These are phyloP conservation scores for Soucietia sequanensis DNA, from an alignment of 805 yeast genomes.

Conservation along the genomic window DNA sequence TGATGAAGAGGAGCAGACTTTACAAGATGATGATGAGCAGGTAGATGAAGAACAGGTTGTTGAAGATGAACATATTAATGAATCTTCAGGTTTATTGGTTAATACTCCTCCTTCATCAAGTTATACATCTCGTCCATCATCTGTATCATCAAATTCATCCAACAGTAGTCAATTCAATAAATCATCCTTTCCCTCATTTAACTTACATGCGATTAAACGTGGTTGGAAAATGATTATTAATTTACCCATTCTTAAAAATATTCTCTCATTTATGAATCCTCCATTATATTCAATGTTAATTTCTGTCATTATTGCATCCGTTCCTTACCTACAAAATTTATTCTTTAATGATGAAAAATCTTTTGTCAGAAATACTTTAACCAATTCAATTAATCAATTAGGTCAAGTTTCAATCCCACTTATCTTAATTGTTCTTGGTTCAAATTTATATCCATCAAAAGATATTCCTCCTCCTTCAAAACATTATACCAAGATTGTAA, in stretches of 20 bases:
- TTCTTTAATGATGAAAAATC: constrained; percentile 55
- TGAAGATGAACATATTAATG: background rate
- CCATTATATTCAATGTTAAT: constrained; percentile 76
- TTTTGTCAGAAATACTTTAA: constrained; percentile 63
- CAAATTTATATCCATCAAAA: constrained; percentile 68
- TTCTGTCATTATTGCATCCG: constrained; percentile 66
- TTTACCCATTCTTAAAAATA: constrained; percentile 11
- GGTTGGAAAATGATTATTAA: constrained; percentile 5
- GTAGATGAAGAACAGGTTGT: constrained; percentile 1
- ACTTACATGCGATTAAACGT: background rate
- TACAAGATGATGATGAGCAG: too few species aligned
- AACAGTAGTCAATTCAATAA: background rate
- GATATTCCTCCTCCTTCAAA: constrained; percentile 67
- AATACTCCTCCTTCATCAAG: background rate
- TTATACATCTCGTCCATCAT: background rate
- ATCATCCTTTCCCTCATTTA: background rate
- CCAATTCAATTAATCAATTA: constrained; percentile 60
- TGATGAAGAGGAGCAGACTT: too few species aligned
- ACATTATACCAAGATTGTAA: constrained; percentile 59
- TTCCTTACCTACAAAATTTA: constrained; percentile 53
- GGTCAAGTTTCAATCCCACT: constrained; percentile 78
- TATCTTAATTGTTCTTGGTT: constrained; percentile 72
- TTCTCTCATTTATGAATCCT: constrained; percentile 66
- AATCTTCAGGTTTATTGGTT: background rate
- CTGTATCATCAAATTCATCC: background rate